A percentile compares a stretch with the other conserved stretches of the same genome.
Evolutionary conservation across 2,329 filamentous ascomycete genomes (phyloP).

Genomic region (Botrytis aclada): DNA sequence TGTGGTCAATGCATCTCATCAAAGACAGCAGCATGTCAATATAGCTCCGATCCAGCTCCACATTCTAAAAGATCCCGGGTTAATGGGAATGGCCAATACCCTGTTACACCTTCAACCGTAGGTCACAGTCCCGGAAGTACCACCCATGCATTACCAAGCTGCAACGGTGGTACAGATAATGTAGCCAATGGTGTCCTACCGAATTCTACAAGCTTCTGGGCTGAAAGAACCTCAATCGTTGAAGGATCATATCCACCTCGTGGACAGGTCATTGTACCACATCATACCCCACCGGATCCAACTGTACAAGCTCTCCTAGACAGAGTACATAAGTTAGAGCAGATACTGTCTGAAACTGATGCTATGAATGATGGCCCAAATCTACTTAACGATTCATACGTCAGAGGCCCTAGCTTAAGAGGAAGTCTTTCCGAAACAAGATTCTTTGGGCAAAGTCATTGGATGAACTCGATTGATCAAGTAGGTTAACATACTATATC

Average conservation of each 20-base stretch:
- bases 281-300: background rate
- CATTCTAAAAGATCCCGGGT: constrained; percentile 1
- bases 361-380: background rate
- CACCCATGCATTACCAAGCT: background rate
- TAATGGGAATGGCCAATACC: constrained; percentile 5
- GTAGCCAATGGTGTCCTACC: background rate
- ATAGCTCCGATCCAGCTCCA: constrained; percentile 12
- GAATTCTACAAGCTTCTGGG: constrained; percentile 1
- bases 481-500: constrained; percentile 14
- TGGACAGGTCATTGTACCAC: background rate
- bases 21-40: constrained; percentile 13
- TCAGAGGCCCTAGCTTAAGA: constrained; percentile 13
- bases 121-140: constrained; percentile 1
- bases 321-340: constrained; percentile 14
- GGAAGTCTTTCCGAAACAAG: constrained; percentile 25
- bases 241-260: background rate
- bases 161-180: background rate
- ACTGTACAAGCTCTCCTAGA: constrained; percentile 11
- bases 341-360: constrained; percentile 4
- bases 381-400: background rate
- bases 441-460: constrained; percentile 28
- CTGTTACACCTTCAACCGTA: background rate
- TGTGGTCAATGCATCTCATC: constrained; percentile 19
- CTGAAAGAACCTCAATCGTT: background rate
- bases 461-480: constrained; percentile 24